phyloP scores from a whole-genome alignment of 75 land plant species.

The Picea sitchensis region DNA sequence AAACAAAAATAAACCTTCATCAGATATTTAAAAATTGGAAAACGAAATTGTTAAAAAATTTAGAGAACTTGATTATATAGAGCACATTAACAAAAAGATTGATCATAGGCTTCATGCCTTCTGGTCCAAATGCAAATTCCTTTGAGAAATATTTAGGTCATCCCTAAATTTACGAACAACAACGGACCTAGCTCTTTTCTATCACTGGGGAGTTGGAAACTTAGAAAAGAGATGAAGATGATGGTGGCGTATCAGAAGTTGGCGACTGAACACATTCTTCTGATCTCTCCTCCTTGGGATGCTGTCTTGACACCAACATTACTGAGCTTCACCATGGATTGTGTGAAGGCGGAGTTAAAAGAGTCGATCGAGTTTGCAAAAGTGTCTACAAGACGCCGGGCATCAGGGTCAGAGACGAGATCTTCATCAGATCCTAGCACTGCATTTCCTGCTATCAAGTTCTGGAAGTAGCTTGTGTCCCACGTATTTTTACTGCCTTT shows the following conservation, averaged over 20 bases:
- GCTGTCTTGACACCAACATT: constrained; percentile 36
- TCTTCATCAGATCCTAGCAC: constrained; percentile 25
- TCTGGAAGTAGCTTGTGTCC: constrained; percentile 27
- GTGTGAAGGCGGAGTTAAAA: constrained; percentile 16
- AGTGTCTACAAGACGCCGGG: constrained; percentile 6
- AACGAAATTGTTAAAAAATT: no score
- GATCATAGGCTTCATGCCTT: no score
- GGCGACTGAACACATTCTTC: constrained; percentile 15
- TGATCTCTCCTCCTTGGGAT: constrained; percentile 28
- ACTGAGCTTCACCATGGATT: constrained; percentile 36
- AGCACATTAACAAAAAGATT: no score
- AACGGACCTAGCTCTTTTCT: no score
- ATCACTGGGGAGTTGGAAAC: no score
- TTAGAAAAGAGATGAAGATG: no score
- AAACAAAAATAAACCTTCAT: no score
- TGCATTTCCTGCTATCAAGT: constrained; percentile 15
- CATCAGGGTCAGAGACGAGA: constrained; percentile 4
- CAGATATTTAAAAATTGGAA: no score
- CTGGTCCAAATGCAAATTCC: no score
- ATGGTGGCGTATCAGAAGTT: constrained; percentile 9
- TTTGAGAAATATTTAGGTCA: no score
- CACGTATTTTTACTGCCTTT: constrained; percentile 18
- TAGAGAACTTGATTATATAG: no score
- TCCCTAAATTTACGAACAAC: no score
- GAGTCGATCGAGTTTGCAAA: background rate